phyloP scores from a whole-genome alignment of 768 basidiomycete species.

The Boletus pseudo-olivaceus region DNA sequence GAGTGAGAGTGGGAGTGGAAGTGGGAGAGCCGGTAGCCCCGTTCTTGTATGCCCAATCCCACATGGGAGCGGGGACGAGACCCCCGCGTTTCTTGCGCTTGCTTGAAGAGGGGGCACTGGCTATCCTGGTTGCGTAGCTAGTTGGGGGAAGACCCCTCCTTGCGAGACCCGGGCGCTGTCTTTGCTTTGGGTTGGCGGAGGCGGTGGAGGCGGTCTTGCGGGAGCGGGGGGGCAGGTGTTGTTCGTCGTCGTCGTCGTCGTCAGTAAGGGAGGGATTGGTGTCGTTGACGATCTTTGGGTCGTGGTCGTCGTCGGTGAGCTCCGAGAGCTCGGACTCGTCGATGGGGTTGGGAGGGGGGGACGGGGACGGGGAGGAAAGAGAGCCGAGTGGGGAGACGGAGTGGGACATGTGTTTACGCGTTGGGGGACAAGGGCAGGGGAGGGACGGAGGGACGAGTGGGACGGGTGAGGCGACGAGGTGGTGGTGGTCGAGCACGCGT shows the following conservation, averaged over 20 bases:
- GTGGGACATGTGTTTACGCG: constrained; percentile 16
- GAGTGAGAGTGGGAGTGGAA: constrained; percentile 4
- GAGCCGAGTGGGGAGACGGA: constrained; percentile 48
- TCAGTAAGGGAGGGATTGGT: constrained; percentile 23
- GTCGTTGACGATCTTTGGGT: constrained; percentile 35
- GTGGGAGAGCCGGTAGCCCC: constrained; percentile 22
- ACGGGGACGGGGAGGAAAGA: constrained; percentile 67
- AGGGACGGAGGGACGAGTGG: neutral
- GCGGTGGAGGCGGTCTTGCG: constrained; percentile 7
- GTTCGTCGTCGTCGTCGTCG: constrained; percentile 20
- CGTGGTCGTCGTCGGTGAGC: constrained; percentile 79
- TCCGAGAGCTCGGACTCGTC: constrained; percentile 77
- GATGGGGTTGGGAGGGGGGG: constrained; percentile 41
- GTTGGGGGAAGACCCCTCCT: constrained; percentile 5
- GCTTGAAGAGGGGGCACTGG: constrained; percentile 11
- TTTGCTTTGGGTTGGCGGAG: constrained; percentile 1
- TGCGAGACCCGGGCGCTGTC: constrained; percentile 8
- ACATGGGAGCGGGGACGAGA: constrained; percentile 77
- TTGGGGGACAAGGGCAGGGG: neutral
- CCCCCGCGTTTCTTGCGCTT: constrained; percentile 57
- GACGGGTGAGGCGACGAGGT: constrained; percentile 1
- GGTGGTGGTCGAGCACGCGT: constrained; percentile 11
- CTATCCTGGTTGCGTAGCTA: constrained; percentile 3
- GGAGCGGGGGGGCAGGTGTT: constrained; percentile 14
- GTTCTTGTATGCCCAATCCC: constrained; percentile 75